Percentiles rank a stretch among this genome's conserved stretches.
Evolutionary conservation across 1,139 yeast genomes (phyloP).

Genomic region (Hanseniaspora gamundiae): DNA sequence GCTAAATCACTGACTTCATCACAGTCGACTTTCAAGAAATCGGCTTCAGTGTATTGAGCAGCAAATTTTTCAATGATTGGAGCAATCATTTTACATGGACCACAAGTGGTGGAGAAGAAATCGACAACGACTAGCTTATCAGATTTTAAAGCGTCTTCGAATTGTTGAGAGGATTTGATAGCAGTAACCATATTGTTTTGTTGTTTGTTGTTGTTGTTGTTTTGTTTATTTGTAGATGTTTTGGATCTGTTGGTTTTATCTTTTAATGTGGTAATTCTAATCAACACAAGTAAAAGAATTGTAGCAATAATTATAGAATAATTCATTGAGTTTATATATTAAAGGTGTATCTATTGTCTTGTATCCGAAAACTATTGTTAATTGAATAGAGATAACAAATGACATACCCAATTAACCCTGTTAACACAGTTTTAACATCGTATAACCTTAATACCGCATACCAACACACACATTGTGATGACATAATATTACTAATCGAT

Average conservation of each 20-base stretch:
- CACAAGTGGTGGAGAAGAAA: slow-evolving; percentile 95
- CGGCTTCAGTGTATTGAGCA: slow-evolving; percentile 41
- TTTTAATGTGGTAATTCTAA: slow-evolving; percentile 2
- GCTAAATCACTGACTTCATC: slow-evolving; percentile 70
- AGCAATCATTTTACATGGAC: slow-evolving; percentile 92
- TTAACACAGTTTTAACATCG: no score
- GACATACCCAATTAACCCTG: no score
- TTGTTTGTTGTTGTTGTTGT: slow-evolving; percentile 1
- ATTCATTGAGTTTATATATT: neutral
- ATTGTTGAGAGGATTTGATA: slow-evolving; percentile 43
- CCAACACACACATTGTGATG: no score
- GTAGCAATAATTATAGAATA: neutral
- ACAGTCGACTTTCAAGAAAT: slow-evolving; percentile 63
- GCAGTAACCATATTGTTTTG: slow-evolving; percentile 30
- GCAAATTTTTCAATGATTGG: slow-evolving; percentile 77
- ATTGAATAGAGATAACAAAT: no score
- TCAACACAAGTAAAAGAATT: neutral
- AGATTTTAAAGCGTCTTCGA: slow-evolving; percentile 43
- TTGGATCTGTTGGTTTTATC: neutral
- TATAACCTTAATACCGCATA: no score
- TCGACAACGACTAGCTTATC: slow-evolving; percentile 74
- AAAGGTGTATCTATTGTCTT: no score
- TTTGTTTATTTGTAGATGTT: neutral
- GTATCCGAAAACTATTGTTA: no score
- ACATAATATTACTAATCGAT: no score